phyloP scores from a whole-genome alignment of 306 rosid genomes.

The Lathyrus aphaca region DNA sequence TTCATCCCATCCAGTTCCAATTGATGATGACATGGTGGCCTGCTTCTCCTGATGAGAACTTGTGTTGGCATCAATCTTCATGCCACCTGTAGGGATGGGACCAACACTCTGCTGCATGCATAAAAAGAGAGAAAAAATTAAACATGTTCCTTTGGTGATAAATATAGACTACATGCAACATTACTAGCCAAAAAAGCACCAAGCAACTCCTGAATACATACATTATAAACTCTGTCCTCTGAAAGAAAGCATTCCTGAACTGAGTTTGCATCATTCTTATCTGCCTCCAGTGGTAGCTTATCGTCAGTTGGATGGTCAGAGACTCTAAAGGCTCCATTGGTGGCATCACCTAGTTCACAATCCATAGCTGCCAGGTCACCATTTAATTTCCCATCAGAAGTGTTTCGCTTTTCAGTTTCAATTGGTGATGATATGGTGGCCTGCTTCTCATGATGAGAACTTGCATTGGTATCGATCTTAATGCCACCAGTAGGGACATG shows the following conservation, averaged over 20 bases:
- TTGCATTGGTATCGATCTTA: constrained; percentile 45
- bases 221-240: constrained; percentile 36
- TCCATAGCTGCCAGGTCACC: constrained; percentile 38
- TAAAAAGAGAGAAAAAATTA: constrained; percentile 27
- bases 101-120: constrained; percentile 47
- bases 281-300: constrained; percentile 39
- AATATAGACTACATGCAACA: constrained; percentile 39
- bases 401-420: constrained; percentile 41
- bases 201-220: constrained; percentile 37
- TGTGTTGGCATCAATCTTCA: constrained; percentile 45
- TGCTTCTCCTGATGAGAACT: constrained; percentile 46
- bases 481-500: constrained; percentile 40
- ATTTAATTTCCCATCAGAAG: constrained; percentile 35
- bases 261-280: constrained; percentile 42
- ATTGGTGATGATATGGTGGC: constrained; percentile 32
- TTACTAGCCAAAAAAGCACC: constrained; percentile 37
- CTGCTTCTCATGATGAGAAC: constrained; percentile 46
- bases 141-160: neutral
- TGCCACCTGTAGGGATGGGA: constrained; percentile 43
- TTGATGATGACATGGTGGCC: constrained; percentile 35
- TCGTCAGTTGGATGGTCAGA: constrained; percentile 33
- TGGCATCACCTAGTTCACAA: constrained; percentile 36
- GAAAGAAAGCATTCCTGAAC: constrained; percentile 38
- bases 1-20: constrained; percentile 40
- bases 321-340: constrained; percentile 34